Conservation (phyloP, 495 filamentous ascomycete genomes). For the Neurospora sp. region DNA sequence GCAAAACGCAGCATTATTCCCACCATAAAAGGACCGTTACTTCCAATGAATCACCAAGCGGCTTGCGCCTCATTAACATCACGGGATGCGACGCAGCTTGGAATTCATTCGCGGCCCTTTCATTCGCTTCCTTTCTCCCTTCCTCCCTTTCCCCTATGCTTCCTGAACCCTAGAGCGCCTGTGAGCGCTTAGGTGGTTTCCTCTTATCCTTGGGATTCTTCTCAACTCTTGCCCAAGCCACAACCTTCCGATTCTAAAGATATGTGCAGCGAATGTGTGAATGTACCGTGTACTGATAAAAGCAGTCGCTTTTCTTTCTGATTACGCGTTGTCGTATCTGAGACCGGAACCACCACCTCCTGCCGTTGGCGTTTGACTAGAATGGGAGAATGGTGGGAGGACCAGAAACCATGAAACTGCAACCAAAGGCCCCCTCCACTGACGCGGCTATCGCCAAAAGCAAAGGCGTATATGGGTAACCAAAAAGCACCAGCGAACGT, state of each 20-base stretch:
- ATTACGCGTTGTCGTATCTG: background rate
- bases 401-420: background rate
- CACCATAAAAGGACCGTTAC: background rate
- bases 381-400: too few species aligned
- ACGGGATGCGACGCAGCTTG: background rate
- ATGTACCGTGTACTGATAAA: background rate
- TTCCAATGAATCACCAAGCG: background rate
- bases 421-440: background rate
- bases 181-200: background rate
- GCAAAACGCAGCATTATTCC: background rate
- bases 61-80: background rate
- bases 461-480: background rate
- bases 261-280: background rate
- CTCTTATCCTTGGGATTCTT: background rate
- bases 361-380: background rate
- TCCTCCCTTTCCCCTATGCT: background rate
- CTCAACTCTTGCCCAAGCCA: background rate
- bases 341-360: background rate
- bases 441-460: background rate
- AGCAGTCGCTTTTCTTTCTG: background rate
- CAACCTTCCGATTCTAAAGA: background rate
- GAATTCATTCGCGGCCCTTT: background rate
- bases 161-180: background rate
- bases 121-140: background rate
- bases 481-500: background rate